Base-by-base conservation (phyloP, 345 rosid genomes). In the Pelargonium nanum region DNA sequence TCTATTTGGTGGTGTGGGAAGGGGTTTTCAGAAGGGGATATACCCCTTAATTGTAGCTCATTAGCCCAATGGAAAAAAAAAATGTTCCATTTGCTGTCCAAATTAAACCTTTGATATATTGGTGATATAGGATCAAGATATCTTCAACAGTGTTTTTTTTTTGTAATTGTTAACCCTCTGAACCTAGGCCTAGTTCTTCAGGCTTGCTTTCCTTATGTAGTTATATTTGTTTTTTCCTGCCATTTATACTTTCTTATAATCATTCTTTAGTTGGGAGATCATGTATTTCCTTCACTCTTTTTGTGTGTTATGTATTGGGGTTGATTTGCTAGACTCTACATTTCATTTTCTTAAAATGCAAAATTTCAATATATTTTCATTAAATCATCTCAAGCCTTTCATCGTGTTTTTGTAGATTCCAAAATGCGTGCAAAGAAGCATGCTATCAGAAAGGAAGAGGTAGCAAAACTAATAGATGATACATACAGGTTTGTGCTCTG, bases 381-480 rank as follows among this genome's bases (percentile, higher is more conserved):
- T 12, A 40, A 17, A 40, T 2, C 48, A 40, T 40, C 7, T 28
- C 32, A 4, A 40, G 2, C 15, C 2, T 40, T 40, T 40, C 15
- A 2, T 40, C 48, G 15, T 40, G 48, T 40, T 40, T 54, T 25
- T 72, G 26, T 74, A 94, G 99, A 67, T 74, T 72, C 97, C 30
- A 86, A 75, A 79, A 69, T 72, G 66, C 83, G 86, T 85, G 70
- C 85, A 64, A 94, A 88, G 83, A 90, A 78, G 85, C 78, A 69
- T 69, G 59, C 76, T 23, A 65, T 82, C 50, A 79, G 85, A 28
- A 94, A 77, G 89, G 99, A 90, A 67, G 93, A 77, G 44, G 96
- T 81, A 24, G 95, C 95, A 28, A 94, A 85, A 78, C 71, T 94
- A 52, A 91, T 94, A 2, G 97, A 88, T 19, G 99, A 85, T 71